A percentile compares a stretch with the other conserved stretches of the same genome.
phyloP scores from a whole-genome alignment of 306 rosid genomes.

The Crotalaria pallida region DNA sequence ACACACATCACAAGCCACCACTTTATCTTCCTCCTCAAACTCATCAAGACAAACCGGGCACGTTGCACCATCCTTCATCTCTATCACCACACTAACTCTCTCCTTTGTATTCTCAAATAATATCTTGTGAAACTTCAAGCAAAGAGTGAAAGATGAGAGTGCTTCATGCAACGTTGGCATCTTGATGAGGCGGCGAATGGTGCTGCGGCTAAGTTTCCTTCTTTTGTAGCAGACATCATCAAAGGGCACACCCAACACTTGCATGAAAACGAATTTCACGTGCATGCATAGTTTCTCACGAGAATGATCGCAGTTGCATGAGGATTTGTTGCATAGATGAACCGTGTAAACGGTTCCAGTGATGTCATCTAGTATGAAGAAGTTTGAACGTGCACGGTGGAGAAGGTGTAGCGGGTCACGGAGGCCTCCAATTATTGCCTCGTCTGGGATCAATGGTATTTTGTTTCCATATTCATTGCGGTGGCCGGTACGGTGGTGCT shows the following conservation, averaged over 20 bases:
- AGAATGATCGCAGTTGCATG: too few species aligned
- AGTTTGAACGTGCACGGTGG: neutral
- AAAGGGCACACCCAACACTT: neutral
- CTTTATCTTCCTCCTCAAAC: neutral
- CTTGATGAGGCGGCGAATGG: too few species aligned
- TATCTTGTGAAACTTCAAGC: neutral
- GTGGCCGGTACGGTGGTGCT: too few species aligned
- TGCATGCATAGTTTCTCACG: too few species aligned
- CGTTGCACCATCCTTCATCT: neutral
- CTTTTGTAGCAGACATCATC: neutral
- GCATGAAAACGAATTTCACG: too few species aligned
- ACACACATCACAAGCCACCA: neutral
- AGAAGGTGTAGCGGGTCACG: neutral
- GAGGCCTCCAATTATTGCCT: neutral
- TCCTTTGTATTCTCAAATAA: neutral
- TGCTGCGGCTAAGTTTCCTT: neutral
- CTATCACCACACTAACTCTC: neutral
- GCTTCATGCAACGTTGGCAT: too few species aligned
- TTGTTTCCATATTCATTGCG: too few species aligned
- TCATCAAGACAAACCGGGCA: neutral
- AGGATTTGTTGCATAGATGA: too few species aligned
- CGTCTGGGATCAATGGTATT: neutral
- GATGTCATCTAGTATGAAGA: neutral
- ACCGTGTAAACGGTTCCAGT: too few species aligned
- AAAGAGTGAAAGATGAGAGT: neutral